Base-by-base conservation (phyloP, 352 stramenopile species). In the Phytophthora aleatoria region DNA sequence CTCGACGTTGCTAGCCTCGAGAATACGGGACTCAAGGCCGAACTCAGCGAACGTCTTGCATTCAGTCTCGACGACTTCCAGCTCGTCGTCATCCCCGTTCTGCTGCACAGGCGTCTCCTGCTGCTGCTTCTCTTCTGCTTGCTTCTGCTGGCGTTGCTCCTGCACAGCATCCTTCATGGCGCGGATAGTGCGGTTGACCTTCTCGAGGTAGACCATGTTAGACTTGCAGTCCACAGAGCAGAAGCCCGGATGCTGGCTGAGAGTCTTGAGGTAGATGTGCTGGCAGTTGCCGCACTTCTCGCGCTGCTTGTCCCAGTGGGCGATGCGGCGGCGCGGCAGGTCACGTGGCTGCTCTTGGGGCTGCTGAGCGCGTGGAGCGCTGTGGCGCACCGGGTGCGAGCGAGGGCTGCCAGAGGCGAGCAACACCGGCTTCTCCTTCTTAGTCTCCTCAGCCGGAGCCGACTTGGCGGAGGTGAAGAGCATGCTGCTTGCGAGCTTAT, bases 141-240 rank as follows among this genome's bases (percentile, higher is more conserved):
- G 31, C 43, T 85, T 44, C n/a, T 78, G 59, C 44, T 79, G 63
- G 35, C 73, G 74, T 11, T 77, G 76, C 48, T 86, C 77, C 53
- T 91, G 65, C 27, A 86, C 80, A 6, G 80, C 85, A 59, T 76
- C 61, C 45, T 91, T 89, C 76, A 95, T 85, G 15, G 83, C 84
- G 56, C 79, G 78, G 67, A 93, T 94, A 36, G 81, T 89, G 71
- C 81, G 79, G 73, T 91, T 92, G 2, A 95, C 84, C 68, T 93
- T 90, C 44, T 87, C 76, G 26, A 95, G 68, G 73, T 95, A 95
- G 2, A 69, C 58, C 48, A 86, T 88, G 74, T 95, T 95, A 36
- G 85, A 93, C 76, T 95, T 93, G 81, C 87, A 95, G 69, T 95
- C 87, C 43, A 95, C 79, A 8, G 87, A 95, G 77, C 87, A 95